Evolutionary conservation across 345 rosid genomes (phyloP).

Genomic region (Excoecaria agallocha): DNA sequence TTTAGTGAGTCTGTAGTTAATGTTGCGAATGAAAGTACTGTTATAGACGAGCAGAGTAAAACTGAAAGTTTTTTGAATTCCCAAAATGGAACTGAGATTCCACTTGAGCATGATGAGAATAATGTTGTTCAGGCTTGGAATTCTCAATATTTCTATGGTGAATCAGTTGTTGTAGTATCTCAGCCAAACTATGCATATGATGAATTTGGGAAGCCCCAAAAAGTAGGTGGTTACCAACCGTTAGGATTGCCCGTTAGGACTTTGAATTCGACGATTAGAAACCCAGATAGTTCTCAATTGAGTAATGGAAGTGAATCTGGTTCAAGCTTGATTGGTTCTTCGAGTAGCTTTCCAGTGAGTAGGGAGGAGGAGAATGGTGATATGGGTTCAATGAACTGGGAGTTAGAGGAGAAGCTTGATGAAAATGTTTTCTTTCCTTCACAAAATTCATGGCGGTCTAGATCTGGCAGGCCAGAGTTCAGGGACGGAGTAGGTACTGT

Average conservation of each 20-base stretch:
- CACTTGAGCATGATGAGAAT: slow-evolving; percentile 28
- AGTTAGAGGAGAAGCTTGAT: slow-evolving; percentile 39
- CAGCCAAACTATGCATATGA: slow-evolving; percentile 42
- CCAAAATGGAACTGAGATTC: slow-evolving; percentile 27
- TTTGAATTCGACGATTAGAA: slow-evolving; percentile 40
- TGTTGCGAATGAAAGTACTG: slow-evolving; percentile 7
- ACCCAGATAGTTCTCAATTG: slow-evolving; percentile 19
- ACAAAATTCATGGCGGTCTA: slow-evolving; percentile 39
- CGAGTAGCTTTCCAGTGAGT: slow-evolving; percentile 25
- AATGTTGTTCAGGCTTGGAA: slow-evolving; percentile 51
- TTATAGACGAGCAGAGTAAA: slow-evolving; percentile 24
- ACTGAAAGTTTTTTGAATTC: slow-evolving; percentile 24
- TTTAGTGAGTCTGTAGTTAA: slow-evolving; percentile 13
- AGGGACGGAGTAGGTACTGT: slow-evolving; percentile 24
- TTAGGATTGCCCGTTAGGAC: slow-evolving; percentile 84
- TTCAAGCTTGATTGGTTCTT: slow-evolving; percentile 22
- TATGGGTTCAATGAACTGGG: slow-evolving; percentile 31
- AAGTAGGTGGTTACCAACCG: slow-evolving; percentile 34
- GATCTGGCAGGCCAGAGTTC: slow-evolving; percentile 42
- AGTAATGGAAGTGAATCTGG: slow-evolving; percentile 37
- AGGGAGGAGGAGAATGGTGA: slow-evolving; percentile 28
- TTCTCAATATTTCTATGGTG: slow-evolving; percentile 54
- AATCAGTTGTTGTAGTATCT: slow-evolving; percentile 57
- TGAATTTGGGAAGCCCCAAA: slow-evolving; percentile 24
- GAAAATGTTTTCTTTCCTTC: slow-evolving; percentile 36